Evolutionary conservation across 2,329 filamentous ascomycete species (phyloP), one percentile per base, ranked within the genome.

Genomic region (Paracorniculantispora psalliotae): DNA sequence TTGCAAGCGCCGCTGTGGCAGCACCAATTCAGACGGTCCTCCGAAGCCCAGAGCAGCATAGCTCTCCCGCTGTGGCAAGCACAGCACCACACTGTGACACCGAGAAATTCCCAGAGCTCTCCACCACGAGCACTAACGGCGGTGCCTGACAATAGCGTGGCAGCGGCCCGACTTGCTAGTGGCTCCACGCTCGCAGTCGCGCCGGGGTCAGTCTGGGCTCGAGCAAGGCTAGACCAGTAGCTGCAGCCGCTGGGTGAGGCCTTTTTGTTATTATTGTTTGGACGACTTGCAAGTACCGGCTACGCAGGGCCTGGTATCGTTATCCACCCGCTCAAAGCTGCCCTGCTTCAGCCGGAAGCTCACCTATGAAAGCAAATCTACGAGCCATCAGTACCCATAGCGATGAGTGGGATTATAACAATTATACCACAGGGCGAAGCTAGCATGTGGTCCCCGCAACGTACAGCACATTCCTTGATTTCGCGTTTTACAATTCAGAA

Each of bases 81-180:
- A 12, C n/a, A 46, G n/a, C 23, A 43, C 15, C 19, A 25, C 26
- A 30, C 35, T 26, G 47, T 46, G 19, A 51, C 19, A 51, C 46
- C 25, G 55, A 44, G 19, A 50, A 51, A 50, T 23, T 46, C 19
- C 4, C 28, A 30, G 37, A 26, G 37, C 15, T 44, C 13, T 51
- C 56, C 47, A 51, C 47, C 21, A 7, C 6, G 4, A 47, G 46
- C 47, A 51, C 46, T 46, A 51, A 19, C 41, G 7, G 47, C 17
- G 56, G 56, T 58, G 56, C 56, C 56, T 59, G 56, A 59, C 39
- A 25, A 59, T 46, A 39, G 28, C 56, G 48, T 59, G 56, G 48
- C 56, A 59, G 56, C 56, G 56, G 56, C 56, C 56, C 56, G 56
- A 52, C 56, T 23, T 52, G 39, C n/a, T 57, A 57, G 47, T 57